phyloP scores from a whole-genome alignment of 108 stramenopile genomes.

The Cyclostephanos tholiformis region DNA sequence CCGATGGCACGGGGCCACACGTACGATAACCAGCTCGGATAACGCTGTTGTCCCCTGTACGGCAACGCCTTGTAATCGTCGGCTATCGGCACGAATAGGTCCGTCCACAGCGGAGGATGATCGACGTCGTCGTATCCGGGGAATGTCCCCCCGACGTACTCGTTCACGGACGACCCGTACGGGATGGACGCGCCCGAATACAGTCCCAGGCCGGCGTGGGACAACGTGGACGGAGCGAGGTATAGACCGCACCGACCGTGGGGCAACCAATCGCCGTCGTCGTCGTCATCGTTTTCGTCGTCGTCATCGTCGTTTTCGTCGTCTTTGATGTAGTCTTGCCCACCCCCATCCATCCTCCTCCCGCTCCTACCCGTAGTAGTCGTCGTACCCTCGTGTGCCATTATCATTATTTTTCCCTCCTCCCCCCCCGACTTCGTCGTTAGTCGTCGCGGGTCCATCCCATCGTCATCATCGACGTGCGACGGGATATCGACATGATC shows the following conservation, averaged over 20 bases:
- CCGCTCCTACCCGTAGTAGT: too few species aligned
- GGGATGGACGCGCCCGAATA: conserved; percentile 37
- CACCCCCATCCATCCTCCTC: too few species aligned
- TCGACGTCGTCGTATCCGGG: conserved; percentile 25
- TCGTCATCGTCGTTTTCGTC: not conserved
- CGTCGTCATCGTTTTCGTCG: not conserved
- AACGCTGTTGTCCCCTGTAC: conserved; percentile 54
- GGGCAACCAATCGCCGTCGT: conserved; percentile 4
- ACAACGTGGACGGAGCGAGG: conserved; percentile 48
- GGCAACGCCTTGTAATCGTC: conserved; percentile 56
- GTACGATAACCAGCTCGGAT: conserved; percentile 53
- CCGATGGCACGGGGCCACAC: conserved; percentile 43
- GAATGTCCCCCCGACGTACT: conserved; percentile 26
- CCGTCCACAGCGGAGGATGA: conserved; percentile 40
- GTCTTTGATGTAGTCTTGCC: too few species aligned
- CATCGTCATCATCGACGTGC: too few species aligned
- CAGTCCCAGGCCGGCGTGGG: conserved; percentile 41
- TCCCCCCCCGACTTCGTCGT: too few species aligned
- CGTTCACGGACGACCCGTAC: conserved; percentile 13
- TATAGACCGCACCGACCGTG: conserved; percentile 38
- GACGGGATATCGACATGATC: too few species aligned
- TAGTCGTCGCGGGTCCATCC: too few species aligned
- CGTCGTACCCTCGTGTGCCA: too few species aligned
- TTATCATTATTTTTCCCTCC: too few species aligned
- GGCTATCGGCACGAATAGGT: conserved; percentile 53